Conservation (phyloP, 2,329 filamentous ascomycete genomes). For the Pseudogymnoascus sp. region DNA sequence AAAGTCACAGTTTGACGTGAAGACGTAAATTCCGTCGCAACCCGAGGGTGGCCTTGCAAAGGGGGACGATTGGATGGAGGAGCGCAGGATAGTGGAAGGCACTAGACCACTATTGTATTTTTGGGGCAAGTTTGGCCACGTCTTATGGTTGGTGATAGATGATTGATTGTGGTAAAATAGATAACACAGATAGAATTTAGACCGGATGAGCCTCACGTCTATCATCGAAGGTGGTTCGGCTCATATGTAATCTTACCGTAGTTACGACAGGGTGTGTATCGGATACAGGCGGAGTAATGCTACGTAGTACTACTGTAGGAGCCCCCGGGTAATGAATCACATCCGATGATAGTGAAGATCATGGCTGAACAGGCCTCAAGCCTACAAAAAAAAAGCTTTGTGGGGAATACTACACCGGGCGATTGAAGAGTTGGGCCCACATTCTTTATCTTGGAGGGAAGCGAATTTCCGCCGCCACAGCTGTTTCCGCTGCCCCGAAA, state of each 20-base stretch:
- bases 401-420: not conserved
- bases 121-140: not conserved
- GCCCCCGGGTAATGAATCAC: not conserved
- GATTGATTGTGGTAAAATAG: not conserved
- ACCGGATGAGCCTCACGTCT: not conserved
- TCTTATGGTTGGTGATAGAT: not conserved
- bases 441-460: not conserved
- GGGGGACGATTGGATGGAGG: not conserved
- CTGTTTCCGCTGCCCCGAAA: slow-evolving; percentile 2
- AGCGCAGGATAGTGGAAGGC: not conserved
- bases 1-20: not conserved
- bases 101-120: not conserved
- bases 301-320: not conserved
- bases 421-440: not conserved
- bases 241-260: not conserved
- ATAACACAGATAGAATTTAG: not conserved
- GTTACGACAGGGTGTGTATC: not conserved
- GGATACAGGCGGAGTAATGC: not conserved
- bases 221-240: not conserved
- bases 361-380: not conserved
- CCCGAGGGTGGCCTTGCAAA: not conserved
- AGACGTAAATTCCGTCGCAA: not conserved
- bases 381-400: not conserved
- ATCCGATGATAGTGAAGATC: not conserved
- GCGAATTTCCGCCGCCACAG: not conserved